phyloP scores from a whole-genome alignment of 225 moss, liverwort and hornwort species.

The Bryum argenteum region DNA sequence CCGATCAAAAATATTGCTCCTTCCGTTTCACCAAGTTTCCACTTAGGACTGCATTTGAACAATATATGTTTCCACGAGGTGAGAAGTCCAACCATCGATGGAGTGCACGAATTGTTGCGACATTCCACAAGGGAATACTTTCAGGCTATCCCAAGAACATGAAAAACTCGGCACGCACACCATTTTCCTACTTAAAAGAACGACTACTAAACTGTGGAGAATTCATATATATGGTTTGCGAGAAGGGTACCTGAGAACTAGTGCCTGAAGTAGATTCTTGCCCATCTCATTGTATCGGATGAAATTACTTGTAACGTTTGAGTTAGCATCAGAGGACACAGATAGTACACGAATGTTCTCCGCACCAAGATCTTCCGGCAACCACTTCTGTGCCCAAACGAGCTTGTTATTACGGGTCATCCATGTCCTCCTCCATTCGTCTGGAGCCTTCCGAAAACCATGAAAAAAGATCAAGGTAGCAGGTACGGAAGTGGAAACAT shows the following conservation, averaged over 20 bases:
- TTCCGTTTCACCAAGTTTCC: conserved; percentile 12
- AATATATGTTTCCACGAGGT: too few relatives aligned
- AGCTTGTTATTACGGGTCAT: conserved; percentile 21
- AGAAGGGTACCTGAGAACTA: conserved; percentile 24
- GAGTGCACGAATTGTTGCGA: neutral
- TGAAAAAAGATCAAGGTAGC: conserved; percentile 38
- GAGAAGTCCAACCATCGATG: neutral
- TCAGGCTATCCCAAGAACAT: too few relatives aligned
- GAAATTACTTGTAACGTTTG: neutral
- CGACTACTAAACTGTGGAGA: neutral
- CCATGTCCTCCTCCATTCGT: conserved; percentile 40
- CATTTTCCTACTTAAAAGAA: neutral
- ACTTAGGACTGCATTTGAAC: neutral
- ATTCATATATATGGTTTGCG: neutral
- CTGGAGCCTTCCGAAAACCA: conserved; percentile 34
- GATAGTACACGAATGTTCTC: conserved; percentile 28
- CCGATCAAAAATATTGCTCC: conserved; percentile 25
- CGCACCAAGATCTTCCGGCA: conserved; percentile 29
- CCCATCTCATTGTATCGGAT: neutral
- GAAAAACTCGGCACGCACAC: neutral
- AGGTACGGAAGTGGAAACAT: neutral
- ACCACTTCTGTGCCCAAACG: conserved; percentile 37
- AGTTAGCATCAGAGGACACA: conserved; percentile 20
- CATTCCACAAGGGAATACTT: too few relatives aligned
- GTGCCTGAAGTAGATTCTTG: neutral